phyloP scores from a whole-genome alignment of 2,329 filamentous ascomycete genomes.

The Hypoxylon sp. region DNA sequence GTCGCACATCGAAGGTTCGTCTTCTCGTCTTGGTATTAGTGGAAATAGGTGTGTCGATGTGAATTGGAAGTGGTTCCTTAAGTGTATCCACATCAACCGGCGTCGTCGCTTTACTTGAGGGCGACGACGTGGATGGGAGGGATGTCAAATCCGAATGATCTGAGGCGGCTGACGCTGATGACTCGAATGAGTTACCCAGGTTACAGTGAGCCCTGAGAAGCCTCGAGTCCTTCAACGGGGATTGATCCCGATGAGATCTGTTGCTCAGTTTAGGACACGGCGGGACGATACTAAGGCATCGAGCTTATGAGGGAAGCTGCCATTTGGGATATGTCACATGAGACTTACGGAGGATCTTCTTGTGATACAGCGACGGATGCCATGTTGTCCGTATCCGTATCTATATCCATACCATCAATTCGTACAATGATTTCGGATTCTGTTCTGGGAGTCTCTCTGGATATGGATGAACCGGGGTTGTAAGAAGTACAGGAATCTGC shows the following conservation, averaged over 20 bases:
- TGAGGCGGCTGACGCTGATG: constrained; percentile 67
- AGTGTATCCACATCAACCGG: constrained; percentile 65
- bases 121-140: constrained; percentile 61
- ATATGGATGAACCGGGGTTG: constrained; percentile 39
- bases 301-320: constrained; percentile 16
- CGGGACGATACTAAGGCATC: constrained; percentile 11
- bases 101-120: constrained; percentile 75
- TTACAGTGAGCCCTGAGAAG: constrained; percentile 43
- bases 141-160: constrained; percentile 71
- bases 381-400: constrained; percentile 41
- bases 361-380: constrained; percentile 41
- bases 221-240: constrained; percentile 54
- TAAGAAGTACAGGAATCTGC: constrained; percentile 46
- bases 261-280: constrained; percentile 45
- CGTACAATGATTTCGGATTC: constrained; percentile 54
- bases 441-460: constrained; percentile 49
- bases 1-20: constrained; percentile 71
- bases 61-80: constrained; percentile 49
- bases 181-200: constrained; percentile 62
- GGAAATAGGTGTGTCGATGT: constrained; percentile 36
- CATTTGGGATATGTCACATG: constrained; percentile 34
- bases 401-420: constrained; percentile 51
- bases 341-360: constrained; percentile 50
- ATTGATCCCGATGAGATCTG: constrained; percentile 47
- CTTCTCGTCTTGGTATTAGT: constrained; percentile 47